Base-by-base conservation (phyloP, 768 basidiomycete species). In the Chalciporus piperatus region DNA sequence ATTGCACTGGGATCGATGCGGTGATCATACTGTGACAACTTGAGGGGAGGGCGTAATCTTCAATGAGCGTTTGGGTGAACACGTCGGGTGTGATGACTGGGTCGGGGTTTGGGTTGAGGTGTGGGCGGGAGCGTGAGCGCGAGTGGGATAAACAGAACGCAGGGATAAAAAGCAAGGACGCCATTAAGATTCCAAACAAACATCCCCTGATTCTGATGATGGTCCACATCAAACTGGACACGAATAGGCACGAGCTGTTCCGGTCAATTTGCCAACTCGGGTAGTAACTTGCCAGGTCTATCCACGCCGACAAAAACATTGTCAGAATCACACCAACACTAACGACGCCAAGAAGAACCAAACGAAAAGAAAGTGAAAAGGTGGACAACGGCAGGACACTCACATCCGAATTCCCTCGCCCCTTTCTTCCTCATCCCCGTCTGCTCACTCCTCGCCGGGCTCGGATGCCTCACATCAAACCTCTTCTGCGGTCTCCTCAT, bases 181-280 rank as follows among this genome's bases (percentile, higher is more conserved):
- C 95, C 96, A 57, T 89, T 88, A 41, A 95, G 70, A 63, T 99
- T 97, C 97, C 96, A 99, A 41, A 97, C 81, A 71, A 98, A 98
- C 0, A 96, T 93, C 66, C 98, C 97, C 23, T 93, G 83, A 76
- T 97, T 86, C 72, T 87, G 89, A 64, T 90, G 86, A 62, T 91
- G 89, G 50, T 98, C 97, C 43, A 95, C 87, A 60, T 99, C 97
- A 61, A 98, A 85, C 68, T 99, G 97, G 46, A 99, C 75, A n/a
- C 97, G 83, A 37, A 99, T 87, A 3, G 97, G 97, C 4, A 98
- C 87, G 23, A 99, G 85, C 59, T 84, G 78, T 63, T 99, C 97
- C 12, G 81, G 77, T 23, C 78, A 74, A 57, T 83, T 77, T 5
- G 80, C 80, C 30, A 85, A 77, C 47, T 81, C 77, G 6, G 73